Percentiles rank a stretch among this genome's conserved stretches.
phyloP scores from a whole-genome alignment of 495 filamentous ascomycete species.

The Xylaria telfairii region DNA sequence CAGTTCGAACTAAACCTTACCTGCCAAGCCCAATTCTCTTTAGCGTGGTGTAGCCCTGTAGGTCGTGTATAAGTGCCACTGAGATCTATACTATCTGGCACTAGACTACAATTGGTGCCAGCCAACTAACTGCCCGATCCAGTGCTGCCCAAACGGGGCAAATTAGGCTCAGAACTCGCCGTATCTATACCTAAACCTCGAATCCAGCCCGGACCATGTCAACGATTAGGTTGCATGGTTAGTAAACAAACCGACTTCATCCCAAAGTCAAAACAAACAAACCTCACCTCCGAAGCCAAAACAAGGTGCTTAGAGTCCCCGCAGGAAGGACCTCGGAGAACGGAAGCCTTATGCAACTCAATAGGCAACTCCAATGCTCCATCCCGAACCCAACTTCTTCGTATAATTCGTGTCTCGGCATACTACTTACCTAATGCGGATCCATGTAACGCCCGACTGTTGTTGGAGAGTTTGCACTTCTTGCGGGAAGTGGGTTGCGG shows the following conservation, averaged over 20 bases:
- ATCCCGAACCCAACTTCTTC: background rate
- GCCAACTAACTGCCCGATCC: background rate
- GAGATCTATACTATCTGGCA: background rate
- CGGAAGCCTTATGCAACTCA: background rate
- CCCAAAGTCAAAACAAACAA: slow-evolving; percentile 7
- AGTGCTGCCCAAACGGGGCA: background rate
- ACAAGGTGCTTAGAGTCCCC: background rate
- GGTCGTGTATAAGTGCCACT: background rate
- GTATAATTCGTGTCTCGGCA: background rate
- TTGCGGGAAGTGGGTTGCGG: background rate
- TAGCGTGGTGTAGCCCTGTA: background rate
- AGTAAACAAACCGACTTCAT: slow-evolving; percentile 7
- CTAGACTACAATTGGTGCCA: slow-evolving; percentile 9
- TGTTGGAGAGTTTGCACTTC: slow-evolving; percentile 8
- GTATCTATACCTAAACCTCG: too few species aligned
- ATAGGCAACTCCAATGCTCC: background rate
- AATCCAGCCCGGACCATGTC: background rate
- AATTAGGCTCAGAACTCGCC: slow-evolving; percentile 5
- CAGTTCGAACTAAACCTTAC: background rate
- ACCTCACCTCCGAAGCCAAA: background rate
- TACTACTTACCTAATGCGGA: background rate
- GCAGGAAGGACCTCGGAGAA: background rate
- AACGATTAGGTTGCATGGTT: background rate
- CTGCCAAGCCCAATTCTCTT: slow-evolving; percentile 7
- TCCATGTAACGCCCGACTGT: slow-evolving; percentile 15